Evolutionary conservation across 1,284 basidiomycete genomes (phyloP).

Genomic region (Cryptococcus depauperatus): DNA sequence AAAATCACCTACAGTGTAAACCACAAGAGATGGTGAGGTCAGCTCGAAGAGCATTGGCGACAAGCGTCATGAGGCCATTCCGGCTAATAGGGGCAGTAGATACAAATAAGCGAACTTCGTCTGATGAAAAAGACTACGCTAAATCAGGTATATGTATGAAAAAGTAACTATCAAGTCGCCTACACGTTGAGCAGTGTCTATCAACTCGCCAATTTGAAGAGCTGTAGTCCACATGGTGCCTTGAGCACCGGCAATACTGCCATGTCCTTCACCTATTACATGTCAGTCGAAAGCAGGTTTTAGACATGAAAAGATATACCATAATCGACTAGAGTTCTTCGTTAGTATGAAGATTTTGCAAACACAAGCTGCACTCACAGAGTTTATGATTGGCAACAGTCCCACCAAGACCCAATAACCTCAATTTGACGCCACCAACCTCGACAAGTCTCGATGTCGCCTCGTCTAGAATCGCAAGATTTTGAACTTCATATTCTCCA

Average conservation of each 20-base stretch:
- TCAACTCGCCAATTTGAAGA: constrained; percentile 92
- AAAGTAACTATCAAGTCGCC: constrained; percentile 9
- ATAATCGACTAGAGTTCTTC: constrained; percentile 37
- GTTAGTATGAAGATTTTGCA: constrained; percentile 16
- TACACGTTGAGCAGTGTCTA: constrained; percentile 92
- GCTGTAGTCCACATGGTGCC: constrained; percentile 99
- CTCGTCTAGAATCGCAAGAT: constrained; percentile 87
- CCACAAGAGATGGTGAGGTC: constrained; percentile 92
- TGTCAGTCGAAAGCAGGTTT: background rate
- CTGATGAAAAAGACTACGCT: background rate
- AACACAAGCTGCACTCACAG: constrained; percentile 56
- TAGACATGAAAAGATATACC: constrained; percentile 14
- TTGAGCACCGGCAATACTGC: constrained; percentile 93
- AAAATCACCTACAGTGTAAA: constrained; percentile 58
- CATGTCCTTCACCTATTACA: constrained; percentile 62
- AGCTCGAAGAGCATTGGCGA: constrained; percentile 82
- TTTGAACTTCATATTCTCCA: constrained; percentile 71
- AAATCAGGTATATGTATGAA: background rate
- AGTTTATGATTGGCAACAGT: constrained; percentile 94
- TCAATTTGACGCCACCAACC: constrained; percentile 84
- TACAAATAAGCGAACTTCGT: constrained; percentile 74
- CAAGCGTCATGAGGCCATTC: constrained; percentile 84
- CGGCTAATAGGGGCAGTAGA: constrained; percentile 88
- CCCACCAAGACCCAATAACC: constrained; percentile 89
- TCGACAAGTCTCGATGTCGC: constrained; percentile 84